phyloP scores from a whole-genome alignment of 805 yeast genomes.

The Monosporozyma siamensis region DNA sequence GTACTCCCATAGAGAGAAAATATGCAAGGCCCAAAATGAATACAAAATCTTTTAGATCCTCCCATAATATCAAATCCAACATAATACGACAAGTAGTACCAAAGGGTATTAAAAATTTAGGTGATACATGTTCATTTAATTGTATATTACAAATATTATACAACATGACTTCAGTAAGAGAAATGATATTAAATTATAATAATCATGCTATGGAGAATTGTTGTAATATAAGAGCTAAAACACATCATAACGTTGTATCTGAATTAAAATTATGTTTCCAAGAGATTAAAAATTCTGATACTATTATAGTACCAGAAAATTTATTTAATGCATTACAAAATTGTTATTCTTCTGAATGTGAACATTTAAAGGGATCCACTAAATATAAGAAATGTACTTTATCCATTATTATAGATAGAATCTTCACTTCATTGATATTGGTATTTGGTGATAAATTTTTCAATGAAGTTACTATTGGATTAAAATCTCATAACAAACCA shows the following conservation, averaged over 20 bases:
- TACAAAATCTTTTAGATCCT: not conserved
- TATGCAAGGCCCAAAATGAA: not conserved
- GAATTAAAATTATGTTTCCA: slow-evolving; percentile 40
- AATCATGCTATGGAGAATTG: slow-evolving; percentile 8
- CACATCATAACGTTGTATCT: slow-evolving; percentile 34
- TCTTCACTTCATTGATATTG: slow-evolving; percentile 42
- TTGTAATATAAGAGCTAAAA: slow-evolving; percentile 12
- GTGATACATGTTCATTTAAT: slow-evolving; percentile 90
- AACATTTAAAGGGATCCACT: slow-evolving; percentile 51
- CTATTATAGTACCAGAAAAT: slow-evolving; percentile 51
- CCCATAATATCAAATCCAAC: not conserved
- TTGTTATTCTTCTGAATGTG: slow-evolving; percentile 70
- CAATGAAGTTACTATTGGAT: slow-evolving; percentile 40
- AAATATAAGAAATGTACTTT: slow-evolving; percentile 97
- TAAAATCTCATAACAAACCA: not conserved
- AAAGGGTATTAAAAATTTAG: slow-evolving; percentile 83
- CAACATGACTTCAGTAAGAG: slow-evolving; percentile 63
- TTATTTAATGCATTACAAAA: slow-evolving; percentile 56
- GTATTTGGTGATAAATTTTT: slow-evolving; percentile 38
- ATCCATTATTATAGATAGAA: slow-evolving; percentile 83
- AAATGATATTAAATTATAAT: slow-evolving; percentile 46
- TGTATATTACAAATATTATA: slow-evolving; percentile 82
- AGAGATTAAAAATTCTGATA: slow-evolving; percentile 31
- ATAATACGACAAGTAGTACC: slow-evolving; percentile 34
- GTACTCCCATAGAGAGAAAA: slow-evolving; percentile 49